phyloP scores from a whole-genome alignment of 495 filamentous ascomycete species.

The Aspergillus kassunensis region DNA sequence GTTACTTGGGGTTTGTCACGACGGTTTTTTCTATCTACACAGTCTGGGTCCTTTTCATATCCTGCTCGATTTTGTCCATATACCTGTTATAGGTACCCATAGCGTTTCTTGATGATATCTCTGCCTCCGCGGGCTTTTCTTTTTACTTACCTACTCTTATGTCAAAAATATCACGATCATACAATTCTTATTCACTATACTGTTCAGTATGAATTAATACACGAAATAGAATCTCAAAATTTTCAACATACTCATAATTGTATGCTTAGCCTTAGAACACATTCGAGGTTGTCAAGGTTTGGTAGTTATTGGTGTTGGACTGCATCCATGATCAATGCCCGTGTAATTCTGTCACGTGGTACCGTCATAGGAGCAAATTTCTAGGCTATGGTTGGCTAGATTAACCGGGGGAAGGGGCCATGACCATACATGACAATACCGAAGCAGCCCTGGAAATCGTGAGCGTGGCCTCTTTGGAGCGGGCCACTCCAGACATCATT shows the following conservation, averaged over 20 bases:
- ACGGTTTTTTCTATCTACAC: constrained; percentile 24
- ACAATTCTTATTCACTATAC: no score
- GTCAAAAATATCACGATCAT: constrained; percentile 21
- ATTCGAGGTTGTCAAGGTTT: no score
- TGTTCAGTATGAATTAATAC: no score
- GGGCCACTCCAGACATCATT: constrained; percentile 27
- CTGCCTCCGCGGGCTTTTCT: not conserved
- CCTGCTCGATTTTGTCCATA: constrained; percentile 21
- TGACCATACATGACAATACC: constrained; percentile 25
- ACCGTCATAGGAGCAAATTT: not conserved
- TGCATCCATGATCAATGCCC: not conserved
- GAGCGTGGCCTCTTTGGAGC: constrained; percentile 47
- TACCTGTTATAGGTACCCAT: constrained; percentile 15
- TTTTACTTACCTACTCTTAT: constrained; percentile 11
- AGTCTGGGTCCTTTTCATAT: constrained; percentile 14
- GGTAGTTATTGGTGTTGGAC: no score
- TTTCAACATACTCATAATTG: no score
- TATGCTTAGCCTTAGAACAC: no score
- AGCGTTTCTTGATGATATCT: constrained; percentile 19
- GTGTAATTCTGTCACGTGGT: not conserved
- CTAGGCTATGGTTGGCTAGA: constrained; percentile 1
- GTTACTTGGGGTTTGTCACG: constrained; percentile 22
- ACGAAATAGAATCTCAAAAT: no score
- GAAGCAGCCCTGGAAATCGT: constrained; percentile 29
- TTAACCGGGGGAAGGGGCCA: constrained; percentile 4